Evolutionary conservation across 148 eudicot genomes (phyloP), one percentile per base, ranked within the genome.

Genomic region (Salicornia ramosissima): DNA sequence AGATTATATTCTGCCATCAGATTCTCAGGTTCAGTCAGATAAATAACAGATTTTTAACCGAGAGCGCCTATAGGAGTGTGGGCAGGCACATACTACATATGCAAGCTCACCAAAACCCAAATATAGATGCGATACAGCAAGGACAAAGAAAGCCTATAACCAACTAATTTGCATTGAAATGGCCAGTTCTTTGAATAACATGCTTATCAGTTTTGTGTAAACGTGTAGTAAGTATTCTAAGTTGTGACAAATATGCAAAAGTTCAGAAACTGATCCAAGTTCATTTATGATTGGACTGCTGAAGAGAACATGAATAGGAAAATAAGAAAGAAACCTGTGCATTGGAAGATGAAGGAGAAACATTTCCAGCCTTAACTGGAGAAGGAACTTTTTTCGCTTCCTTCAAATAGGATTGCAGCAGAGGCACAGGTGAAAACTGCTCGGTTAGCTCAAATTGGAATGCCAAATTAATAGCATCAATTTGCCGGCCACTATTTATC

Each of bases 401-500:
- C 62, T 83, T 72, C 75, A 95, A 74, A 83, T 83, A 92, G 65
- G 96, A 86, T 75, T 87, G 86, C 71, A 95, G 84, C 71, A 95
- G 80, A 66, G 87, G 76, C 55, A 86, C 88, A 6, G 99, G 94
- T 54, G 90, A 78, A 72, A 87, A 95, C 81, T 86, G 88, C 74
- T 86, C 86, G 6, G 97, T 89, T 54, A 91, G 89, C 78, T 80
- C 94, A 82, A 95, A 95, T 62, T 91, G 93, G 79, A 91, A 87
- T 57, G 93, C 94, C 81, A 95, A 83, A 75, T 95, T 95, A 72
- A 95, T 90, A 82, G 99, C 99, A 79, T 95, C 99, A 46, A 95
- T 91, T 54, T 95, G 97, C 77, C 96, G 85, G 70, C 97, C 99
- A 70, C 79, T 87, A 58, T 71, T 95, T 22, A 91, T 84, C 91